These are phyloP conservation scores for Amauroascus niger DNA, from an alignment of 2,329 filamentous ascomycete species.

Conservation along the genomic window DNA sequence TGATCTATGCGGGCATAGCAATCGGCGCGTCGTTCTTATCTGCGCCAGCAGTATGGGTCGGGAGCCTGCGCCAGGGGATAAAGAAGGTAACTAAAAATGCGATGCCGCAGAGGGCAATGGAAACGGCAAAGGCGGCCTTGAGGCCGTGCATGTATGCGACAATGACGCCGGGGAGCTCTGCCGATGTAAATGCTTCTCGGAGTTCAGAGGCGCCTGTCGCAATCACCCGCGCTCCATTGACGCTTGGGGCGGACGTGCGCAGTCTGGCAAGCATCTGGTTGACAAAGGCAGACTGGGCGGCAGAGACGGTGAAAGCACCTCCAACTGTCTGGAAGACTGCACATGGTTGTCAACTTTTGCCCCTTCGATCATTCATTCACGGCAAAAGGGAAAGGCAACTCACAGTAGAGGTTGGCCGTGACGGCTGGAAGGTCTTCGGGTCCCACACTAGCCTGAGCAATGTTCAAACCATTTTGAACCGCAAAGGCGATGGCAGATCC, in stretches of 20 bases:
- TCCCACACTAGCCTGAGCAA: conserved; percentile 26
- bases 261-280: conserved; percentile 24
- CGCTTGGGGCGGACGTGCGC: conserved; percentile 28
- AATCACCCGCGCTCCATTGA: conserved; percentile 36
- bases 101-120: conserved; percentile 25
- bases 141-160: conserved; percentile 22
- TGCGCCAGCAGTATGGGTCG: too few relatives aligned
- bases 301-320: conserved; percentile 30
- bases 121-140: conserved; percentile 12
- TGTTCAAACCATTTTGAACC: conserved; percentile 30
- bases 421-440: conserved; percentile 29
- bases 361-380: too few relatives aligned
- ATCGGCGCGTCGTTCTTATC: too few relatives aligned
- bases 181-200: conserved; percentile 41
- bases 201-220: conserved; percentile 50
- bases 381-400: not conserved
- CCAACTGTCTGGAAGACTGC: conserved; percentile 25
- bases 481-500: conserved; percentile 30
- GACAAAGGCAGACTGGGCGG: conserved; percentile 31
- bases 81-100: conserved; percentile 1
- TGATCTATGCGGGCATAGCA: too few relatives aligned
- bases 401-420: conserved; percentile 20
- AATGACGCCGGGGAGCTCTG: conserved; percentile 38
- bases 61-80: not conserved
- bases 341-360: too few relatives aligned